Evolutionary conservation across 75 land plant species (phyloP).

Genomic region (Chamaecyparis obtusa): DNA sequence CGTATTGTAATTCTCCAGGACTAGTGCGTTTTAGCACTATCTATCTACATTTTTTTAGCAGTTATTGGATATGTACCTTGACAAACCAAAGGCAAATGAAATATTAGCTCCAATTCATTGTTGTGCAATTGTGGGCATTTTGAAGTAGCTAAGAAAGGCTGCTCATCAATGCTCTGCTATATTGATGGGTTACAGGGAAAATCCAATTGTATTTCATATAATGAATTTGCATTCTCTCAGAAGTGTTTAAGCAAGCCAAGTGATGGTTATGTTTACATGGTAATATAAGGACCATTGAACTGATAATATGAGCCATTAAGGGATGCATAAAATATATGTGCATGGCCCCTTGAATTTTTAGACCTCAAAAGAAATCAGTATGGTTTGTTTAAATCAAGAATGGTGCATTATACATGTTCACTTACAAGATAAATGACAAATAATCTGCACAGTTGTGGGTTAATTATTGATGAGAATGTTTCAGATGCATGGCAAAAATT

Average conservation of each 20-base stretch:
- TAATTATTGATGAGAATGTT: not conserved
- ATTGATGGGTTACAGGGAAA: conserved; percentile 4
- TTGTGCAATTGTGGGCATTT: not conserved
- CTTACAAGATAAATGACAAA: not conserved
- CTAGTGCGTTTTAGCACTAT: conserved; percentile 3
- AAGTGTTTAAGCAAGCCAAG: not conserved
- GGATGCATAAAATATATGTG: not conserved
- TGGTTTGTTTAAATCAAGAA: not conserved
- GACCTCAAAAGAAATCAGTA: not conserved
- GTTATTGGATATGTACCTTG: conserved; percentile 11
- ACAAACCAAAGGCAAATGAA: conserved; percentile 9
- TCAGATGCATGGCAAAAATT: not conserved
- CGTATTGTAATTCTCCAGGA: not conserved
- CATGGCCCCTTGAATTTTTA: not conserved
- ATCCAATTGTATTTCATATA: conserved; percentile 11
- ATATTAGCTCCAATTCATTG: conserved; percentile 2
- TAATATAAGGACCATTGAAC: not conserved
- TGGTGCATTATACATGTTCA: not conserved
- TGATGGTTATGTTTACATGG: not conserved
- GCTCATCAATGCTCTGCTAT: not conserved
- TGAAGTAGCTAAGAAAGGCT: conserved; percentile 8
- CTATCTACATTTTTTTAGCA: conserved; percentile 9
- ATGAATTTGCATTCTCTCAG: not conserved
- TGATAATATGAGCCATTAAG: not conserved
- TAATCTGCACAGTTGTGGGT: not conserved